Conservation (phyloP, 1,284 basidiomycete genomes). For the Sanghuangporus weigelae region DNA sequence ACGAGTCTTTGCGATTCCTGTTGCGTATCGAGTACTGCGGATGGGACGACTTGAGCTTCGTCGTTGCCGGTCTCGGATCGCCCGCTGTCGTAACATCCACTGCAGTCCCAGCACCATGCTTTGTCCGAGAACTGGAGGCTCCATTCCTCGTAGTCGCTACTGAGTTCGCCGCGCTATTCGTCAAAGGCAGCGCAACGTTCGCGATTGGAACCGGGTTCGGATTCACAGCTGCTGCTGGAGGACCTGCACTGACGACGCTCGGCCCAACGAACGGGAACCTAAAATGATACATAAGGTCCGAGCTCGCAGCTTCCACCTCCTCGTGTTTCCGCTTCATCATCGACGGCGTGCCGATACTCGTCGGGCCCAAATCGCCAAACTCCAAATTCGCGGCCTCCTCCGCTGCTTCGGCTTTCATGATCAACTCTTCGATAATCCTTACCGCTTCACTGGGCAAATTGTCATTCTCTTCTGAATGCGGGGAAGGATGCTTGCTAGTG, state of each 20-base stretch:
- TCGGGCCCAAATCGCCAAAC: neutral
- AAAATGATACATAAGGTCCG: constrained; percentile 31
- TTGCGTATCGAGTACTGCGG: neutral
- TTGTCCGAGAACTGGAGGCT: neutral
- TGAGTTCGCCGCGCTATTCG: neutral
- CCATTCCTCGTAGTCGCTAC: neutral
- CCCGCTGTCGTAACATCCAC: neutral
- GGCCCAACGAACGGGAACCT: constrained; percentile 44
- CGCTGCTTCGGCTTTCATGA: constrained; percentile 38
- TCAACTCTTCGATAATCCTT: constrained; percentile 44
- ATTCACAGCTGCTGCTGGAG: neutral
- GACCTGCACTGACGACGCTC: constrained; percentile 26
- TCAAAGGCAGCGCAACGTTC: neutral
- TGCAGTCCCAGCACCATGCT: neutral
- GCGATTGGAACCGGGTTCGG: neutral
- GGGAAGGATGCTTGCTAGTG: constrained; percentile 22
- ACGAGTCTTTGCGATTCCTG: constrained; percentile 5
- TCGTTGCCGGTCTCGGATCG: constrained; percentile 2
- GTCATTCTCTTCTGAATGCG: constrained; percentile 17
- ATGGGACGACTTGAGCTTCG: constrained; percentile 9
- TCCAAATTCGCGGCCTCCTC: neutral
- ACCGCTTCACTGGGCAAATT: constrained; percentile 32
- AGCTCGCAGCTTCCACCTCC: constrained; percentile 35
- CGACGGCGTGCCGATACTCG: constrained; percentile 23
- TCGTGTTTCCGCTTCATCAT: constrained; percentile 52